Evolutionary conservation across 345 rosid genomes (phyloP).

Genomic region (Linum lewisii): DNA sequence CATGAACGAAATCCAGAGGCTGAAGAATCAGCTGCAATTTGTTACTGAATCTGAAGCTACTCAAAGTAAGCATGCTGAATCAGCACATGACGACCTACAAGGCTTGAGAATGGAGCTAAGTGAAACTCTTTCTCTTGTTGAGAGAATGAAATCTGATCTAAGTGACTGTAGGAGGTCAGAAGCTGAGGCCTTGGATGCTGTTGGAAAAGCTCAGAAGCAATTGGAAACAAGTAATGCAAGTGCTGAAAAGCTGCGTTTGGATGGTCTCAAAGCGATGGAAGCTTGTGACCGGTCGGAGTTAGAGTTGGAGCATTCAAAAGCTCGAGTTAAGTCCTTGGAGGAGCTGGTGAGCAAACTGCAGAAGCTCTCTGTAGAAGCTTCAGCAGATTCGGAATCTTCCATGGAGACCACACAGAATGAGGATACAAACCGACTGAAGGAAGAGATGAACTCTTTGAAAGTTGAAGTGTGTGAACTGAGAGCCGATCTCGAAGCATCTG

Average conservation of each 20-base stretch:
- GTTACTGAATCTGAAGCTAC: constrained; percentile 55
- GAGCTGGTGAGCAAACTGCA: constrained; percentile 51
- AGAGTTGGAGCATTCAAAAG: constrained; percentile 64
- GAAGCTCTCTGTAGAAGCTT: too few relatives aligned
- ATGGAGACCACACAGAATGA: constrained; percentile 22
- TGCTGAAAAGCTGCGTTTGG: constrained; percentile 50
- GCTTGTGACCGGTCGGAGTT: constrained; percentile 39
- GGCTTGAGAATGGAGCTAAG: constrained; percentile 57
- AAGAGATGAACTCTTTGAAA: constrained; percentile 43
- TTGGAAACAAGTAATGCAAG: constrained; percentile 53
- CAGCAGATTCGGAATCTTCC: constrained; percentile 18
- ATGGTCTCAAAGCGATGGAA: constrained; percentile 50
- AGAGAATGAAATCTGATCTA: constrained; percentile 51
- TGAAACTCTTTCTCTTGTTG: constrained; percentile 58
- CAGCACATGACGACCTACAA: constrained; percentile 49
- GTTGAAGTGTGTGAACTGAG: constrained; percentile 53
- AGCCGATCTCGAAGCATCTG: constrained; percentile 62
- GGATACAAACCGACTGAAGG: constrained; percentile 35
- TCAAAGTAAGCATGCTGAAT: constrained; percentile 47
- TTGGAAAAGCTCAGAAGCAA: constrained; percentile 45
- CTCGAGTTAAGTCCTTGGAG: constrained; percentile 52
- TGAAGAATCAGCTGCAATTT: constrained; percentile 64
- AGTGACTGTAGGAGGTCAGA: constrained; percentile 63
- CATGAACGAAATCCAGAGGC: constrained; percentile 83
- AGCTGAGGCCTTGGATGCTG: constrained; percentile 54